Evolutionary conservation across 1,139 yeast genomes (phyloP).

Genomic region (Pichia sp.): DNA sequence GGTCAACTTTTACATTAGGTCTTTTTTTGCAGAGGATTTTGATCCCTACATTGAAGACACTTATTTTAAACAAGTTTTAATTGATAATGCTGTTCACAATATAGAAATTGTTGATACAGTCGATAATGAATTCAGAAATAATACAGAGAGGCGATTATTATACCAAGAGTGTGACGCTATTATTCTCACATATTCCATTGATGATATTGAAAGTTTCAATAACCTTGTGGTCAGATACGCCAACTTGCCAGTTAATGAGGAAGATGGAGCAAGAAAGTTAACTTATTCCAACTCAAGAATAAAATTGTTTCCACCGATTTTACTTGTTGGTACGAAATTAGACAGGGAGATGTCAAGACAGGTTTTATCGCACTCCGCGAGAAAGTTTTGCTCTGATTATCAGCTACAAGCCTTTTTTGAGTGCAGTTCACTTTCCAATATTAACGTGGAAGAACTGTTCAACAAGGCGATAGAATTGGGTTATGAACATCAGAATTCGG

Average conservation of each 20-base stretch:
- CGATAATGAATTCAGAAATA: constrained; percentile 36
- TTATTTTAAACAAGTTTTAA: constrained; percentile 25
- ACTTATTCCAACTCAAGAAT: constrained; percentile 3
- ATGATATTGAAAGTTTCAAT: constrained; percentile 25
- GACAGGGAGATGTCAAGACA: constrained; percentile 35
- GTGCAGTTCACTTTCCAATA: constrained; percentile 44
- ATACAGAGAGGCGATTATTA: constrained; percentile 34
- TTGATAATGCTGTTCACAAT: constrained; percentile 34
- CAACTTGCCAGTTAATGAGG: constrained; percentile 10
- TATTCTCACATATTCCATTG: constrained; percentile 43
- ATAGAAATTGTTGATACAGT: constrained; percentile 50
- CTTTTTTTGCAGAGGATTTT: constrained; percentile 41
- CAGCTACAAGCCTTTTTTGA: constrained; percentile 38
- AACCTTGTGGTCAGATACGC: constrained; percentile 9
- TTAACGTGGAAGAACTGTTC: constrained; percentile 41
- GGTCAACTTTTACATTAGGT: constrained; percentile 41
- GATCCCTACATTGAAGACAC: constrained; percentile 50
- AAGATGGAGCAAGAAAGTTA: constrained; percentile 4
- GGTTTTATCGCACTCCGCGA: constrained; percentile 31
- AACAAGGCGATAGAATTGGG: constrained; percentile 34
- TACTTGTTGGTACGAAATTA: constrained; percentile 28
- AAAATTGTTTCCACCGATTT: constrained; percentile 16
- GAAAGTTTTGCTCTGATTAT: constrained; percentile 33
- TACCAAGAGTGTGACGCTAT: constrained; percentile 39
- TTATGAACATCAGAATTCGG: constrained; percentile 5